Base-by-base conservation (phyloP, 2,329 filamentous ascomycete species). In the Cytospora leucostoma region DNA sequence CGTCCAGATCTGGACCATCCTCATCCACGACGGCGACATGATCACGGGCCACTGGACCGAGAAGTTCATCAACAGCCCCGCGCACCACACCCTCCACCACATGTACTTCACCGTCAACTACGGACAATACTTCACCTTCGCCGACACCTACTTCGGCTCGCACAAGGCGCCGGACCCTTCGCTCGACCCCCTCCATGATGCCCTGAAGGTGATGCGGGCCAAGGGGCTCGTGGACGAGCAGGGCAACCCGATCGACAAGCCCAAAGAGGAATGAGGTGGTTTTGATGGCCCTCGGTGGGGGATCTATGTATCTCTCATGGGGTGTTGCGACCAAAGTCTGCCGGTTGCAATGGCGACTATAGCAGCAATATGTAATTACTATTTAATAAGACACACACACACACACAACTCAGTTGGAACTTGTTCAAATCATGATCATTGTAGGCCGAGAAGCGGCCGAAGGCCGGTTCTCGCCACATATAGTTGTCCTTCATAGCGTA, bases 81-180 rank as follows among this genome's bases (percentile, higher is more conserved):
- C 79, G 12, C 78, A 79, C 70, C 79, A 81, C 73, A 80, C 78
- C 4, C 72, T 80, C 37, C 79, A 81, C 70, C 79, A 81, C 72
- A 78, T 81, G 70, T 80, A 79, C 72, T 81, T 81, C 69, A 81
- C 76, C 65, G 76, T 77, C 76, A 80, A 80, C 72, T 80, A 80
- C 70, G 78, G 78, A 64, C 78, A 80, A 70, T 80, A 80, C 70
- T 80, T 80, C 66, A 80, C 78, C 65, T 80, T 77, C 77, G 77
- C 77, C 67, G 78, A 80, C 68, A 74, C 58, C 70, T 79, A 76
- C 69, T 80, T 77, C 66, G 73, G 74, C 68, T 80, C 78, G 13
- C 78, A 80, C 71, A 70, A 76, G 53, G 71, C 75, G n/a, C 78
- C 78, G n/a, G 70, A 72, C 52, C 77, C 78, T 4, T 72, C 75